Conservation (phyloP, 495 filamentous ascomycete species). For the Trypethelium eluteriae region DNA sequence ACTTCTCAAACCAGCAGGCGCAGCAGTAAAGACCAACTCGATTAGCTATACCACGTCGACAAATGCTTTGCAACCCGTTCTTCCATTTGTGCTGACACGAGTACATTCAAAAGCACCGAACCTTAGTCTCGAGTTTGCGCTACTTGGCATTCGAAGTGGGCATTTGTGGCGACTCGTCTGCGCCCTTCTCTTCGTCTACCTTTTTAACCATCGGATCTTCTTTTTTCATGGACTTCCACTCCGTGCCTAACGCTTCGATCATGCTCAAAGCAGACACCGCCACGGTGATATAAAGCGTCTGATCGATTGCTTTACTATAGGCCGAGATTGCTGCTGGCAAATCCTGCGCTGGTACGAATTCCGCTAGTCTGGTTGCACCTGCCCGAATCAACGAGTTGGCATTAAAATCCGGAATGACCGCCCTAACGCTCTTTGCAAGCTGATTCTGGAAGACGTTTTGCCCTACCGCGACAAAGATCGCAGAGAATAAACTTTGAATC, state of each 20-base stretch:
- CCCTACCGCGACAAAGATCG: constrained; percentile 32
- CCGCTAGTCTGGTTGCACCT: constrained; percentile 61
- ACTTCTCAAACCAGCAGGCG: too few species aligned
- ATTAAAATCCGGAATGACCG: constrained; percentile 44
- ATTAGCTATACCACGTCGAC: too few species aligned
- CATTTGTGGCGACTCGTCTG: not conserved
- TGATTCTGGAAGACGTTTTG: constrained; percentile 31
- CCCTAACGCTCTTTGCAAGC: constrained; percentile 39
- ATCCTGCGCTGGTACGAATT: constrained; percentile 28
- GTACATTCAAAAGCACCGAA: too few species aligned
- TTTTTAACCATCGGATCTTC: constrained; percentile 7
- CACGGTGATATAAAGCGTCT: constrained; percentile 61
- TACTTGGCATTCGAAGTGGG: not conserved
- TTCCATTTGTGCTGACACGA: too few species aligned
- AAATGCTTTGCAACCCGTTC: too few species aligned
- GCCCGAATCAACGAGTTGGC: constrained; percentile 44
- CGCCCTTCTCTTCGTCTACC: not conserved
- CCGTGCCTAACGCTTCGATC: constrained; percentile 51
- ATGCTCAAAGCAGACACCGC: constrained; percentile 55
- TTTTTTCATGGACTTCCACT: constrained; percentile 71
- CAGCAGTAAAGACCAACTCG: too few species aligned
- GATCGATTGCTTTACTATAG: constrained; percentile 62
- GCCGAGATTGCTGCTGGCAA: constrained; percentile 54
- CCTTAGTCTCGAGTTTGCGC: not conserved
- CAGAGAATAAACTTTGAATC: constrained; percentile 30